These are phyloP conservation scores for Penicillium lividum DNA, from an alignment of 495 filamentous ascomycete genomes.

Conservation along the genomic window DNA sequence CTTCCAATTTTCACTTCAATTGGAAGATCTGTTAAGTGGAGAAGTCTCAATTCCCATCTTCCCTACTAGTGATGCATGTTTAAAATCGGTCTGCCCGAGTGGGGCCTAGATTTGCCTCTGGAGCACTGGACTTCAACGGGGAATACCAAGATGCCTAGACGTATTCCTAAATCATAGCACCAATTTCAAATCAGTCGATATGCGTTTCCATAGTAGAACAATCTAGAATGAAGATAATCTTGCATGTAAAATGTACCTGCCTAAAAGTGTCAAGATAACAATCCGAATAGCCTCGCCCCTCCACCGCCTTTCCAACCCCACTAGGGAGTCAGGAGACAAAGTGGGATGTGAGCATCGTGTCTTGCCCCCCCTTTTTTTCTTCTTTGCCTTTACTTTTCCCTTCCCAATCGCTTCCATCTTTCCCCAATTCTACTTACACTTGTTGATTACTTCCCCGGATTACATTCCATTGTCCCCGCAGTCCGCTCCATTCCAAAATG, in stretches of 20 bases:
- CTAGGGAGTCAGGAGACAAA: constrained; percentile 28
- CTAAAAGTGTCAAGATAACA: not conserved
- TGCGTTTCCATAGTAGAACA: not conserved
- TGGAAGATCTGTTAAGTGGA: constrained; percentile 1
- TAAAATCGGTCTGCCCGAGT: not conserved
- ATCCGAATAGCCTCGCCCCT: constrained; percentile 39
- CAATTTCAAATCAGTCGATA: not conserved
- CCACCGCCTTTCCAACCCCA: constrained; percentile 53
- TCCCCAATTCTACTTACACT: constrained; percentile 5
- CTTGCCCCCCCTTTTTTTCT: constrained; percentile 11
- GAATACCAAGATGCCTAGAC: not conserved
- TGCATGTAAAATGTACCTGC: not conserved
- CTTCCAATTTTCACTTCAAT: too few relatives aligned
- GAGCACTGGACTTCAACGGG: not conserved
- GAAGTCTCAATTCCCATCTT: not conserved
- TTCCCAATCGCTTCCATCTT: constrained; percentile 1
- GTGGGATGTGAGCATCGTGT: constrained; percentile 10
- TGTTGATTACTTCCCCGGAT: constrained; percentile 7
- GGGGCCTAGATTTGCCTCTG: constrained; percentile 4
- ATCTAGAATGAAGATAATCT: not conserved
- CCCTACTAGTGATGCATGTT: not conserved
- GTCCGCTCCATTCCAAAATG: constrained; percentile 52
- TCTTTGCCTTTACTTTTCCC: constrained; percentile 2
- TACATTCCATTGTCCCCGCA: not conserved
- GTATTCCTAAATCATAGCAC: not conserved